Percentiles rank a stretch among this genome's conserved stretches.
These are phyloP conservation scores for Mortierella sp. DNA, from an alignment of 371 early-diverging fungal species.

Conservation along the genomic window DNA sequence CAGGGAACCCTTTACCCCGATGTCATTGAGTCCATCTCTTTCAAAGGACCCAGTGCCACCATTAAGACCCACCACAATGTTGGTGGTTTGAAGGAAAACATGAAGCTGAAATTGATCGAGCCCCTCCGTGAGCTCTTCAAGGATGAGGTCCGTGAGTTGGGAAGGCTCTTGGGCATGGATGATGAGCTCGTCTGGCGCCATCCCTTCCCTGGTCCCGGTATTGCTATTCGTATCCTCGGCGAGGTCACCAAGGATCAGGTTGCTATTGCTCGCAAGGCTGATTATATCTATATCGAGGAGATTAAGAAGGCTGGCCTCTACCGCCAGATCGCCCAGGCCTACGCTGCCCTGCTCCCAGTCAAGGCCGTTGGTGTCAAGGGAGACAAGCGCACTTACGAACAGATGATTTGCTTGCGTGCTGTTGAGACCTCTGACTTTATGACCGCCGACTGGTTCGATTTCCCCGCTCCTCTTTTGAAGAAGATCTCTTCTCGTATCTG, in stretches of 20 bases:
- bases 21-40: slow-evolving; percentile 97
- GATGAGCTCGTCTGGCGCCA: slow-evolving; percentile 98
- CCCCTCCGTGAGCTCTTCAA: slow-evolving; percentile 98
- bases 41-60: slow-evolving; percentile 98
- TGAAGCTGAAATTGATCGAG: slow-evolving; percentile 97
- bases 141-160: slow-evolving; percentile 97
- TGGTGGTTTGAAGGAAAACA: slow-evolving; percentile 95
- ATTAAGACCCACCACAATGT: slow-evolving; percentile 99
- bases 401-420: slow-evolving; percentile 96
- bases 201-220: slow-evolving; percentile 99
- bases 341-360: slow-evolving; percentile 94
- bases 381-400: slow-evolving; percentile 98
- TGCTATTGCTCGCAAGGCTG: slow-evolving; percentile 93
- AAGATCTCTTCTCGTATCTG: slow-evolving; percentile 94
- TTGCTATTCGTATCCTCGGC: slow-evolving; percentile 96
- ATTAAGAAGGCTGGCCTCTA: slow-evolving; percentile 97
- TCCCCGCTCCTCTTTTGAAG: slow-evolving; percentile 90
- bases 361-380: slow-evolving; percentile 99
- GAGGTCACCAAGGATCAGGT: slow-evolving; percentile 95
- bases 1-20: slow-evolving; percentile 99
- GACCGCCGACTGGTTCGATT: slow-evolving; percentile 95
- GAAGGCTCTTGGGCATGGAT: slow-evolving; percentile 88
- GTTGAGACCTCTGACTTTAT: slow-evolving; percentile 97
- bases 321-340: slow-evolving; percentile 97
- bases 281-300: slow-evolving; percentile 97